These are phyloP conservation scores for Ustilago shanxiensis DNA, from an alignment of 1,284 basidiomycete genomes.

Conservation along the genomic window DNA sequence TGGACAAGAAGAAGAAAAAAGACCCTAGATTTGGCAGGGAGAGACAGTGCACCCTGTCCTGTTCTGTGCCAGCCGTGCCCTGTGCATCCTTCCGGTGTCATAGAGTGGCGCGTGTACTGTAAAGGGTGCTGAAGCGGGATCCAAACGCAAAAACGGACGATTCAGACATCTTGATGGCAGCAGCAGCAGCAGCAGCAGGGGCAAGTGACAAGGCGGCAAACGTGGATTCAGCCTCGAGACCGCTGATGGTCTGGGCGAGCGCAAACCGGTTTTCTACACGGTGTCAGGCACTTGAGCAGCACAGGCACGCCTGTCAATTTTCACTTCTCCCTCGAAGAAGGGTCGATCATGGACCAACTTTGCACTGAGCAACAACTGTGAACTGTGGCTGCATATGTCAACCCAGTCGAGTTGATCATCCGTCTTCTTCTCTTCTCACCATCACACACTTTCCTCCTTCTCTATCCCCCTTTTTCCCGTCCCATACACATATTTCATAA, in stretches of 20 bases:
- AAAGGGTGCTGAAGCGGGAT: background rate
- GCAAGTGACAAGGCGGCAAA: slow-evolving; percentile 24
- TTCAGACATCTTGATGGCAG: slow-evolving; percentile 3
- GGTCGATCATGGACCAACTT: background rate
- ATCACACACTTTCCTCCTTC: slow-evolving; percentile 1
- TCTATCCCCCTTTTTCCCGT: background rate
- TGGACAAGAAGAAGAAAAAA: background rate
- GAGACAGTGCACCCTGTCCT: no score
- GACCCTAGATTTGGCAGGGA: slow-evolving; percentile 13
- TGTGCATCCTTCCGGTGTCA: background rate
- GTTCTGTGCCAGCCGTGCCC: no score
- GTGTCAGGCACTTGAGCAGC: slow-evolving; percentile 6
- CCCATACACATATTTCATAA: slow-evolving; percentile 19
- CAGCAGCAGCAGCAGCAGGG: slow-evolving; percentile 3
- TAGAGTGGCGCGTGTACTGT: background rate
- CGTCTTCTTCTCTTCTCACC: slow-evolving; percentile 28
- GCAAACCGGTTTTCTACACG: background rate
- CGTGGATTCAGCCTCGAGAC: slow-evolving; percentile 10
- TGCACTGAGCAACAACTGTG: background rate
- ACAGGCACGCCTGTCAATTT: slow-evolving; percentile 11
- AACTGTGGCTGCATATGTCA: slow-evolving; percentile 18
- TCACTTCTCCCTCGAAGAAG: slow-evolving; percentile 16
- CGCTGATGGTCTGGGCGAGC: slow-evolving; percentile 17
- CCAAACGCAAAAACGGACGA: slow-evolving; percentile 1
- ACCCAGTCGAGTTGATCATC: background rate